Evolutionary conservation across 2,329 filamentous ascomycete species (phyloP).

Genomic region (Fusarium papillatum): DNA sequence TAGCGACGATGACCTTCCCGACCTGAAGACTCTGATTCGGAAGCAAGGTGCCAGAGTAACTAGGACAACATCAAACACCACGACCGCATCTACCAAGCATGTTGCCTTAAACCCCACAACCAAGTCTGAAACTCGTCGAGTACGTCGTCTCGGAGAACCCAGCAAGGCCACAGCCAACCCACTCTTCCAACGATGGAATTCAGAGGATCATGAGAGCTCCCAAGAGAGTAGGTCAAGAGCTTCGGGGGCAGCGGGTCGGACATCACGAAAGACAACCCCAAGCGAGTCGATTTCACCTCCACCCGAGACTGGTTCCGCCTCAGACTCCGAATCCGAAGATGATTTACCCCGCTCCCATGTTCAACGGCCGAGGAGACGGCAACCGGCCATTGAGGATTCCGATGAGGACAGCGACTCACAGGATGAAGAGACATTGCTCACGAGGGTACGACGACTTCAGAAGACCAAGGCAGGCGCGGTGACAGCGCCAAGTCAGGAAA

Average conservation of each 20-base stretch:
- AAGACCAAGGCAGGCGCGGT: constrained; percentile 8
- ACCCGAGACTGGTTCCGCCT: not conserved
- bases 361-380: constrained; percentile 18
- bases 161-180: constrained; percentile 43
- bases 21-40: constrained; percentile 49
- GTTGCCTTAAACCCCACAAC: constrained; percentile 41
- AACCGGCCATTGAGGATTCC: constrained; percentile 32
- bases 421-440: constrained; percentile 32
- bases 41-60: constrained; percentile 31
- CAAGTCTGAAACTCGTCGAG: constrained; percentile 44
- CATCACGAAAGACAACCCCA: constrained; percentile 8
- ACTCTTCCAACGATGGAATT: constrained; percentile 50
- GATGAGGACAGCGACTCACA: constrained; percentile 36
- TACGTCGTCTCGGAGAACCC: constrained; percentile 48
- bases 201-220: constrained; percentile 32
- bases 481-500: not conserved
- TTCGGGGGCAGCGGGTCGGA: constrained; percentile 3
- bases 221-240: constrained; percentile 5
- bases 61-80: constrained; percentile 15
- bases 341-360: constrained; percentile 7
- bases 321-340: constrained; percentile 19
- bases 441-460: constrained; percentile 37
- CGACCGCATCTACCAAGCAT: constrained; percentile 26
- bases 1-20: constrained; percentile 59
- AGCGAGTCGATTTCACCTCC: not conserved